These are phyloP conservation scores for Elaeis oleifera DNA, from an alignment of 202 grass and related monocot genomes.

Conservation along the genomic window DNA sequence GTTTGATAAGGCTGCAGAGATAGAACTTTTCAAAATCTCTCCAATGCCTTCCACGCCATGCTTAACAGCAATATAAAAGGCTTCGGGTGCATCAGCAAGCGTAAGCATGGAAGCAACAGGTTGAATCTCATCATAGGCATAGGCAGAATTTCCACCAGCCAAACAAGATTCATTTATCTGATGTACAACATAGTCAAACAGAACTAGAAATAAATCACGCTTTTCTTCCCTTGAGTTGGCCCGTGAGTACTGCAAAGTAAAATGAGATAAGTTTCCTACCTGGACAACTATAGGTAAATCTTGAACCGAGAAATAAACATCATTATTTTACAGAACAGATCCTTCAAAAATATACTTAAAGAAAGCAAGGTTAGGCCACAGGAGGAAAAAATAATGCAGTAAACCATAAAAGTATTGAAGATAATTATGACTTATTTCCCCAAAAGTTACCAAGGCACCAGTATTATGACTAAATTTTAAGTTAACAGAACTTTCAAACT, in stretches of 20 bases:
- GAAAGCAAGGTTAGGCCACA: no score
- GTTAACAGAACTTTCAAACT: no score
- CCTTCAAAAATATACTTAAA: no score
- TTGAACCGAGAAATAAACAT: background rate
- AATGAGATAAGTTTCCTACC: slow-evolving; percentile 1
- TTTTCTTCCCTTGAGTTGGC: slow-evolving; percentile 89
- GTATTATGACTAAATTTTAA: no score
- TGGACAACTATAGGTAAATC: background rate
- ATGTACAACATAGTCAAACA: slow-evolving; percentile 85
- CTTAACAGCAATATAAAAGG: slow-evolving; percentile 85
- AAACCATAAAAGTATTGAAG: no score
- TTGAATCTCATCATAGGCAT: slow-evolving; percentile 72
- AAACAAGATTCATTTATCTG: slow-evolving; percentile 86
- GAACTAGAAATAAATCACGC: slow-evolving; percentile 72
- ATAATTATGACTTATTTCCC: no score
- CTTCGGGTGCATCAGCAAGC: slow-evolving; percentile 79
- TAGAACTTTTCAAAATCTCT: slow-evolving; percentile 78
- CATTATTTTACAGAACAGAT: background rate
- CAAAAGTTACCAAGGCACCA: no score
- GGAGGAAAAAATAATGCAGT: no score
- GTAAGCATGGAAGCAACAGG: slow-evolving; percentile 73
- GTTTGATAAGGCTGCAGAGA: slow-evolving; percentile 61
- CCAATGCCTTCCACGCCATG: slow-evolving; percentile 77
- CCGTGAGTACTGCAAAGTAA: slow-evolving; percentile 74
- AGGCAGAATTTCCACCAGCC: slow-evolving; percentile 52